Percentiles rank a stretch among this genome's conserved stretches.
phyloP scores from a whole-genome alignment of 345 rosid genomes.

The Salix udensis region DNA sequence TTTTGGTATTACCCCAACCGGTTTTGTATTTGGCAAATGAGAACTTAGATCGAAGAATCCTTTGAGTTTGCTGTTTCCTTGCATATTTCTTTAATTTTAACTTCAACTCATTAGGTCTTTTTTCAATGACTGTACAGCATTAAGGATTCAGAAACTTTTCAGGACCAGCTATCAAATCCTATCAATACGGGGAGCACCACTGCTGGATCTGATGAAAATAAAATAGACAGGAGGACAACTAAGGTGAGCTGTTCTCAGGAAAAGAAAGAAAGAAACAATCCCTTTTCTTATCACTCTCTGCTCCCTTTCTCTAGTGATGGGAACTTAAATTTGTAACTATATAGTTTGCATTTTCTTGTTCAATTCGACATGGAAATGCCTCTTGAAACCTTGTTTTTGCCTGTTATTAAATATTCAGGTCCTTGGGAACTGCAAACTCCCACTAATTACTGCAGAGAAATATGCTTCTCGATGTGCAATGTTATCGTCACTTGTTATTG shows the following conservation, averaged over 20 bases:
- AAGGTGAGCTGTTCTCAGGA: constrained; percentile 29
- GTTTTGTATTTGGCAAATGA: not conserved
- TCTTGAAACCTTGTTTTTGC: constrained; percentile 8
- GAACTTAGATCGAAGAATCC: not conserved
- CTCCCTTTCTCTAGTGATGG: not conserved
- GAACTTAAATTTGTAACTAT: not conserved
- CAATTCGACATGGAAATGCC: constrained; percentile 1
- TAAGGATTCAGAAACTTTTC: constrained; percentile 15
- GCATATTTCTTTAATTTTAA: not conserved
- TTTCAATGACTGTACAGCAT: constrained; percentile 24
- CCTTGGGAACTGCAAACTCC: constrained; percentile 17
- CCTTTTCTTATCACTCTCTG: not conserved
- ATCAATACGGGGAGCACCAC: constrained; percentile 7
- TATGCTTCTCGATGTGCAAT: constrained; percentile 71
- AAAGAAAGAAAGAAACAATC: not conserved
- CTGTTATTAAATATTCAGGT: constrained; percentile 30
- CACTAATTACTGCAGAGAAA: constrained; percentile 48
- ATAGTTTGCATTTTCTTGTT: not conserved
- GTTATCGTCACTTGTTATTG: constrained; percentile 57
- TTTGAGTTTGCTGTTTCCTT: not conserved
- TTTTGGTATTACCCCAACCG: not conserved
- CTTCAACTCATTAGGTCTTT: not conserved
- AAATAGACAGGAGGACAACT: constrained; percentile 15
- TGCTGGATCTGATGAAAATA: constrained; percentile 16
- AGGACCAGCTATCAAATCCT: constrained; percentile 11